phyloP scores from a whole-genome alignment of 2,329 filamentous ascomycete species.

The Alternaria burnsii region DNA sequence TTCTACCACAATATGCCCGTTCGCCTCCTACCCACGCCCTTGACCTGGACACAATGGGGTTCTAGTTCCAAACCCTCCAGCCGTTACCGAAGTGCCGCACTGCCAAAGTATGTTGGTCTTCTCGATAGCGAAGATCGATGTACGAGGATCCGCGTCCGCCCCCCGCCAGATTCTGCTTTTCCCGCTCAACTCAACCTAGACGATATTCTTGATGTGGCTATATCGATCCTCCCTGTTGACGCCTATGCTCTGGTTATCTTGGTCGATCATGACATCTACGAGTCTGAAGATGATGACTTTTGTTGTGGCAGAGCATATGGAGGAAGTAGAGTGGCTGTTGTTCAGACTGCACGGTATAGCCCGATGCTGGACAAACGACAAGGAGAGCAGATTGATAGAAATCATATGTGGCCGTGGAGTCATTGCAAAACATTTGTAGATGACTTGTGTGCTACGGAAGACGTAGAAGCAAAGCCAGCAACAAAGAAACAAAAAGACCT shows the following conservation, averaged over 20 bases:
- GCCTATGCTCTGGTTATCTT: slow-evolving; percentile 68
- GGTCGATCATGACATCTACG: slow-evolving; percentile 70
- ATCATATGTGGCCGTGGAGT: slow-evolving; percentile 70
- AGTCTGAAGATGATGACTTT: slow-evolving; percentile 72
- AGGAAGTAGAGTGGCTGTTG: slow-evolving; percentile 67
- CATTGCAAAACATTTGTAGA: slow-evolving; percentile 66
- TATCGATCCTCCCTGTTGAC: slow-evolving; percentile 63
- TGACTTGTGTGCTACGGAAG: slow-evolving; percentile 45
- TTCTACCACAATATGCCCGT: slow-evolving; percentile 66
- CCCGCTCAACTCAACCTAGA: slow-evolving; percentile 65
- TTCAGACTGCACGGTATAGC: slow-evolving; percentile 69
- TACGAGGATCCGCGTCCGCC: slow-evolving; percentile 62
- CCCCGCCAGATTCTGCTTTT: slow-evolving; percentile 59
- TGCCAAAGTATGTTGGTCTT: slow-evolving; percentile 58
- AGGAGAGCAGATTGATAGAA: slow-evolving; percentile 54
- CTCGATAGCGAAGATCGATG: slow-evolving; percentile 34
- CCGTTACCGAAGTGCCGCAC: background rate
- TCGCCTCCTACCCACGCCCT: slow-evolving; percentile 51
- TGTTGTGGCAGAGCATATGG: slow-evolving; percentile 73
- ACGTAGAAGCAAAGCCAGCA: slow-evolving; percentile 20
- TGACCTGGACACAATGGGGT: slow-evolving; percentile 62
- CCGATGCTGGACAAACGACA: slow-evolving; percentile 57
- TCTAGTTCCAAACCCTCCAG: slow-evolving; percentile 20
- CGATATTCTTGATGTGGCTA: slow-evolving; percentile 67
- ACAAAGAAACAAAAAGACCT: slow-evolving; percentile 19